Conservation (phyloP, 805 yeast species). For the Brettanomyces custersianus region DNA sequence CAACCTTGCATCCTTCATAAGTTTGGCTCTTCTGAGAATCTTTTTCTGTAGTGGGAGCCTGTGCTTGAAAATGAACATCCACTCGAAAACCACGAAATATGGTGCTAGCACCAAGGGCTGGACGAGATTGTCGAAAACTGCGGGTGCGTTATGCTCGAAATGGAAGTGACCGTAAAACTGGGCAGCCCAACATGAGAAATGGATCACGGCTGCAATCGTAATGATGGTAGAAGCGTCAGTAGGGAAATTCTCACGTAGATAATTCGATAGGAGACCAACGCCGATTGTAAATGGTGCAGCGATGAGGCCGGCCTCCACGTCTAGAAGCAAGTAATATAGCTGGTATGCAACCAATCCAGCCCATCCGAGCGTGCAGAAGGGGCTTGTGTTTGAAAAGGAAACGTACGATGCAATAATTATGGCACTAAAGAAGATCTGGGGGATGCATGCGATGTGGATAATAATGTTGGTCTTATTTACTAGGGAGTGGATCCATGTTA, state of each 20-base stretch:
- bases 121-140: conserved; percentile 68
- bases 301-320: conserved; percentile 39
- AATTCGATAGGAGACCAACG: conserved; percentile 10
- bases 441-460: conserved; percentile 76
- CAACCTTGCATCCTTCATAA: conserved; percentile 7
- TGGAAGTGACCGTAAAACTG: conserved; percentile 86
- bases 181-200: conserved; percentile 59
- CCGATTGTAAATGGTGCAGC: conserved; percentile 28
- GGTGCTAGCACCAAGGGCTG: conserved; percentile 92
- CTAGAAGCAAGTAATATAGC: conserved; percentile 50
- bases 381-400: conserved; percentile 15
- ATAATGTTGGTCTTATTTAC: conserved; percentile 44
- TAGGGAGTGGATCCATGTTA: background rate
- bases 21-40: conserved; percentile 41
- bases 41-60: conserved; percentile 38
- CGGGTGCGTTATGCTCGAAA: conserved; percentile 79
- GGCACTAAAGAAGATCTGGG: conserved; percentile 56
- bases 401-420: conserved; percentile 28
- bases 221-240: conserved; percentile 15
- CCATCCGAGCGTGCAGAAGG: conserved; percentile 31
- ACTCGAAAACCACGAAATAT: conserved; percentile 74
- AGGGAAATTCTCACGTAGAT: conserved; percentile 9
- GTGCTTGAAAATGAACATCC: conserved; percentile 60
- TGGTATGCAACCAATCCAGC: conserved; percentile 39
- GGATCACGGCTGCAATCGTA: conserved; percentile 30